These are phyloP conservation scores for Hypoxylon intermedium DNA, from an alignment of 495 filamentous ascomycete species.

Conservation along the genomic window DNA sequence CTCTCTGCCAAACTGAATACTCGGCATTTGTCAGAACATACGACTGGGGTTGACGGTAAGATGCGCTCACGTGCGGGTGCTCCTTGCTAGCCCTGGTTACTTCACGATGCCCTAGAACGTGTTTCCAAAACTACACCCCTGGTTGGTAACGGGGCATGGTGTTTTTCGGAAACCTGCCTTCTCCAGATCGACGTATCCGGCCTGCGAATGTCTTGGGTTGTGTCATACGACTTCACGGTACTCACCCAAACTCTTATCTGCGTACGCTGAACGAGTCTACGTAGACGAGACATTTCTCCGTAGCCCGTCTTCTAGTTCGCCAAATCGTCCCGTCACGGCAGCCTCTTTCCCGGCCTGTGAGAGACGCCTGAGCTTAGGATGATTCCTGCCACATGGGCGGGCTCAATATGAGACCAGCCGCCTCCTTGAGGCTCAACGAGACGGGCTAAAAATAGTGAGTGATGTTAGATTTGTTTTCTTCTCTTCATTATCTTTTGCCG, in stretches of 20 bases:
- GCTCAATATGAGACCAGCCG: constrained; percentile 19
- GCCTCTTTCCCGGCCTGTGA: constrained; percentile 17
- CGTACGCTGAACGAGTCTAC: constrained; percentile 10
- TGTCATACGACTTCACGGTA: constrained; percentile 38
- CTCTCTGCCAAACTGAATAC: too few species aligned
- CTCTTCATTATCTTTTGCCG: constrained; percentile 19
- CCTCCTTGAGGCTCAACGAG: constrained; percentile 30
- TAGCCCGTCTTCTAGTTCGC: constrained; percentile 20
- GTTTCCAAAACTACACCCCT: constrained; percentile 39
- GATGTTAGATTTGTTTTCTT: constrained; percentile 12
- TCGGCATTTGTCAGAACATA: too few species aligned
- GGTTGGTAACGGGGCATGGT: constrained; percentile 26
- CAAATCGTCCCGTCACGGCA: constrained; percentile 17
- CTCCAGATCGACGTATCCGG: constrained; percentile 46
- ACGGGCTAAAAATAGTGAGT: constrained; percentile 33
- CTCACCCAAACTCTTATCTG: constrained; percentile 17
- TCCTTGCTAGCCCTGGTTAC: constrained; percentile 18
- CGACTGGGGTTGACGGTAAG: constrained; percentile 13
- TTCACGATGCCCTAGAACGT: constrained; percentile 35
- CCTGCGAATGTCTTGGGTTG: constrained; percentile 39
- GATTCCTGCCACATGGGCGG: constrained; percentile 28
- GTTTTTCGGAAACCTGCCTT: constrained; percentile 37
- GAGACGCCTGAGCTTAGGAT: constrained; percentile 10
- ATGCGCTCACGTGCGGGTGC: constrained; percentile 14
- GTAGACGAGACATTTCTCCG: constrained; percentile 9